Evolutionary conservation across 2,329 filamentous ascomycete species (phyloP).

Genomic region (Beauveria scarabaeidicola): DNA sequence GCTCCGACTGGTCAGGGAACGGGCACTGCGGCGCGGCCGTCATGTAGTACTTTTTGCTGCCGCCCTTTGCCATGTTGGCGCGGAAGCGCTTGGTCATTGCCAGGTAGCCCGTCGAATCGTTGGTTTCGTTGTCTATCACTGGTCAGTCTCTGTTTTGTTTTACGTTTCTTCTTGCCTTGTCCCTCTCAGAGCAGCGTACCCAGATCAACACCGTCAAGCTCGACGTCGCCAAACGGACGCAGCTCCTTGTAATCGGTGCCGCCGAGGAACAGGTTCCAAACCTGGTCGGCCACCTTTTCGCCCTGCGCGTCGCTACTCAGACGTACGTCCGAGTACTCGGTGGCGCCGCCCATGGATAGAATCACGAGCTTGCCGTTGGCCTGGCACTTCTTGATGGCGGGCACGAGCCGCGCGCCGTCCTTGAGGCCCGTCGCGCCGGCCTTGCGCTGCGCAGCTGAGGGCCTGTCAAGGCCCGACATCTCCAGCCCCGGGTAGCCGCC

Average conservation of each 20-base stretch:
- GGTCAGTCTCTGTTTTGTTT: neutral
- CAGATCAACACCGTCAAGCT: conserved; percentile 68
- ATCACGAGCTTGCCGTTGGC: conserved; percentile 57
- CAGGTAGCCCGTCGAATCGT: conserved; percentile 50
- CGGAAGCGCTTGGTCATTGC: conserved; percentile 51
- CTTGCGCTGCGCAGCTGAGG: conserved; percentile 12
- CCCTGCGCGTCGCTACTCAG: conserved; percentile 37
- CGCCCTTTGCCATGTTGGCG: conserved; percentile 40
- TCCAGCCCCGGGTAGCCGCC: conserved; percentile 12
- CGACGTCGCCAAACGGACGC: conserved; percentile 56
- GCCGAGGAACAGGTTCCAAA: conserved; percentile 61
- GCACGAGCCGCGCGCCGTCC: conserved; percentile 15
- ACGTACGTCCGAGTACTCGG: conserved; percentile 59
- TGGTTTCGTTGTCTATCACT: conserved; percentile 42
- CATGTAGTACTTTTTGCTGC: conserved; percentile 43
- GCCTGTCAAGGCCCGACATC: conserved; percentile 3
- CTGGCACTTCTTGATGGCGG: conserved; percentile 48
- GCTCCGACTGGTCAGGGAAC: conserved; percentile 49
- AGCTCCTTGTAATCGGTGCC: conserved; percentile 32
- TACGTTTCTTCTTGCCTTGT: neutral
- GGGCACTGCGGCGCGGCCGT: conserved; percentile 58
- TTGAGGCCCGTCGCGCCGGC: conserved; percentile 17
- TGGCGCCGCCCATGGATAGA: conserved; percentile 60
- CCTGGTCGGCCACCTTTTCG: conserved; percentile 43
- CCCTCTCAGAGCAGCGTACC: conserved; percentile 2